A percentile compares a stretch with the other conserved stretches of the same genome.
Evolutionary conservation across 2,329 filamentous ascomycete genomes (phyloP).

Genomic region (Apiospora pterosperma): DNA sequence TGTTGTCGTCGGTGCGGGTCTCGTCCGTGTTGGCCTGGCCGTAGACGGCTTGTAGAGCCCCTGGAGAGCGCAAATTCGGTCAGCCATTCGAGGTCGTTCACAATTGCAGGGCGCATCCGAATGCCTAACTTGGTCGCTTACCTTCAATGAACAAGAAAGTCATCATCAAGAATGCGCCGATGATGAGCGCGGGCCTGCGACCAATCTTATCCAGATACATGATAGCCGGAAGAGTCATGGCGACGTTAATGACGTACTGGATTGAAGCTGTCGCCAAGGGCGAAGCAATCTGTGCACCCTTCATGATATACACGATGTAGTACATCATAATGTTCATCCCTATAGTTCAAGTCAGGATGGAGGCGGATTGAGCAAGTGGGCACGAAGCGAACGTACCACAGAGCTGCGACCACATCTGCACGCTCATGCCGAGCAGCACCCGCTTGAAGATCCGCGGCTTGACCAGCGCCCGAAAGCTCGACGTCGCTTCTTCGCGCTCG

Average conservation of each 20-base stretch:
- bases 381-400: slow-evolving; percentile 23
- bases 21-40: slow-evolving; percentile 45
- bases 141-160: slow-evolving; percentile 61
- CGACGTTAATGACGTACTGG: slow-evolving; percentile 62
- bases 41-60: slow-evolving; percentile 56
- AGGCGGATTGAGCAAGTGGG: neutral
- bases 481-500: slow-evolving; percentile 48
- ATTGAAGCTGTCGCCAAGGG: slow-evolving; percentile 58
- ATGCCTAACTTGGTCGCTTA: neutral
- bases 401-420: slow-evolving; percentile 59
- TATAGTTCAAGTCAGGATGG: slow-evolving; percentile 1
- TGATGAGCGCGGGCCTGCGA: slow-evolving; percentile 52
- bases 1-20: slow-evolving; percentile 34
- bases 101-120: neutral
- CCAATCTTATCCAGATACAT: slow-evolving; percentile 57
- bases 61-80: slow-evolving; percentile 15
- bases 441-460: slow-evolving; percentile 52
- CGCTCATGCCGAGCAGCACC: slow-evolving; percentile 53
- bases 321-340: slow-evolving; percentile 61
- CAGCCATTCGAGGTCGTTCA: neutral
- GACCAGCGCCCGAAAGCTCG: slow-evolving; percentile 46
- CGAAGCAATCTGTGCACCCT: slow-evolving; percentile 52
- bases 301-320: slow-evolving; percentile 60
- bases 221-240: slow-evolving; percentile 57
- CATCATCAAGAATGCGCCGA: slow-evolving; percentile 56